A percentile compares a stretch with the other conserved stretches of the same genome.
Evolutionary conservation across 176 grass and related monocot genomes (phyloP).

Genomic region (Oryza punctata): DNA sequence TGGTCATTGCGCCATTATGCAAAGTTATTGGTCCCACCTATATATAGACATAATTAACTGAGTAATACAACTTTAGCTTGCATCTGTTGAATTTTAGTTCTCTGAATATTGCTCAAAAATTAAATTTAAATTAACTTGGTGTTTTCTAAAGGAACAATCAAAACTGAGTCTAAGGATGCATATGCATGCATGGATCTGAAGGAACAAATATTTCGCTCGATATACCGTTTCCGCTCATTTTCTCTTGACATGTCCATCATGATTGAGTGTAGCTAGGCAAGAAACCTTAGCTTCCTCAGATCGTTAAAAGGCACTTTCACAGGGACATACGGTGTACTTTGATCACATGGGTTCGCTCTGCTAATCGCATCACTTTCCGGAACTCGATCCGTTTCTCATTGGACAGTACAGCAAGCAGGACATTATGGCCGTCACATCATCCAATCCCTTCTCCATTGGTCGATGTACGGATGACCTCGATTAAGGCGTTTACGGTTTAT

Average conservation of each 20-base stretch:
- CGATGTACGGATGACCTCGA: slow-evolving; percentile 30
- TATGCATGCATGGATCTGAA: background rate
- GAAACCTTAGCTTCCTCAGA: background rate
- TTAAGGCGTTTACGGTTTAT: background rate
- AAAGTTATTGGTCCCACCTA: background rate
- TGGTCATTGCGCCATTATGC: background rate
- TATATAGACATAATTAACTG: background rate
- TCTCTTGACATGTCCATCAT: background rate
- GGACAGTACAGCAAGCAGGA: slow-evolving; percentile 12
- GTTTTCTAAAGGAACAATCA: background rate
- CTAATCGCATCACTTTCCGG: background rate
- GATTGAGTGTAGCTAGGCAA: background rate
- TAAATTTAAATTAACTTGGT: background rate
- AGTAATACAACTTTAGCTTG: background rate
- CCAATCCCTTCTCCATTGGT: slow-evolving; percentile 11
- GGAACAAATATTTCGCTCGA: background rate
- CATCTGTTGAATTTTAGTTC: background rate
- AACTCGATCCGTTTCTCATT: slow-evolving; percentile 6
- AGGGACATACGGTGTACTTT: slow-evolving; percentile 9
- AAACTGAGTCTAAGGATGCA: no score
- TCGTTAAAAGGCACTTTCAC: background rate
- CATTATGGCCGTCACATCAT: slow-evolving; percentile 44
- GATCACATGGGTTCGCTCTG: slow-evolving; percentile 3
- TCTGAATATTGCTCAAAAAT: background rate
- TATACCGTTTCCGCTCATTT: slow-evolving; percentile 5